A percentile compares a stretch with the other conserved stretches of the same genome.
Evolutionary conservation across 2,329 filamentous ascomycete species (phyloP).

Genomic region (Fusarium compactum): DNA sequence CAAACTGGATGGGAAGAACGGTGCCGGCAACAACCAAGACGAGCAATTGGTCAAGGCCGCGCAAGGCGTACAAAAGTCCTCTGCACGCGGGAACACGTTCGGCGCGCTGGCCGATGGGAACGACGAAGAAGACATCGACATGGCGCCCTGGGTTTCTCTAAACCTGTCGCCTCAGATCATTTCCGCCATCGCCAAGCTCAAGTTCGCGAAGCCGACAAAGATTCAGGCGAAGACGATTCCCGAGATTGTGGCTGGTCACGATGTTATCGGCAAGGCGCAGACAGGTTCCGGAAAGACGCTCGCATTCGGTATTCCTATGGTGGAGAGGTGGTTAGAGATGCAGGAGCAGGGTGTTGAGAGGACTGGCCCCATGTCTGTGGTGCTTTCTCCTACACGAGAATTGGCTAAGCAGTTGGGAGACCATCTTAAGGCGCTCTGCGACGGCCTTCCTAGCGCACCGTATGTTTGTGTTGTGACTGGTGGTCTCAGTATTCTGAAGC

Average conservation of each 20-base stretch:
- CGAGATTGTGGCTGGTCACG: slow-evolving; percentile 82
- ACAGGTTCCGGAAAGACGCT: slow-evolving; percentile 98
- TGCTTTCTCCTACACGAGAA: slow-evolving; percentile 92
- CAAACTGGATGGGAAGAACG: slow-evolving; percentile 49
- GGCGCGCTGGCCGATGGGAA: slow-evolving; percentile 65
- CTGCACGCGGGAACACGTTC: slow-evolving; percentile 64
- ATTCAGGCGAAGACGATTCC: slow-evolving; percentile 88
- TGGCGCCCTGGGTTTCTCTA: slow-evolving; percentile 83
- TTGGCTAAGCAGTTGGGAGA: slow-evolving; percentile 90
- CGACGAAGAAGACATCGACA: slow-evolving; percentile 71
- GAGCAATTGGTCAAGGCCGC: slow-evolving; percentile 52
- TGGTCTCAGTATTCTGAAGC: slow-evolving; percentile 93
- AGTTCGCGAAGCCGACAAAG: slow-evolving; percentile 82
- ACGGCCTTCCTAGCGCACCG: slow-evolving; percentile 68
- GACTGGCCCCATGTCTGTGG: slow-evolving; percentile 74
- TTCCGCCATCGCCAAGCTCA: slow-evolving; percentile 80
- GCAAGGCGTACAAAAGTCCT: slow-evolving; percentile 53
- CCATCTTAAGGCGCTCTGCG: slow-evolving; percentile 82
- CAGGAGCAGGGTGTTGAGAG: slow-evolving; percentile 51
- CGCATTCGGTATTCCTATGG: slow-evolving; percentile 92
- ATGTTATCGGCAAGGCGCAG: slow-evolving; percentile 95
- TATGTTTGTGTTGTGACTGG: slow-evolving; percentile 92
- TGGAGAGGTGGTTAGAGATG: slow-evolving; percentile 80
- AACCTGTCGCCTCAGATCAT: slow-evolving; percentile 79
- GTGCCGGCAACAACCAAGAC: slow-evolving; percentile 42